Percentiles rank a stretch among this genome's conserved stretches.
Conservation (phyloP, 2,329 filamentous ascomycete species). For the Aspergillus neoniger region DNA sequence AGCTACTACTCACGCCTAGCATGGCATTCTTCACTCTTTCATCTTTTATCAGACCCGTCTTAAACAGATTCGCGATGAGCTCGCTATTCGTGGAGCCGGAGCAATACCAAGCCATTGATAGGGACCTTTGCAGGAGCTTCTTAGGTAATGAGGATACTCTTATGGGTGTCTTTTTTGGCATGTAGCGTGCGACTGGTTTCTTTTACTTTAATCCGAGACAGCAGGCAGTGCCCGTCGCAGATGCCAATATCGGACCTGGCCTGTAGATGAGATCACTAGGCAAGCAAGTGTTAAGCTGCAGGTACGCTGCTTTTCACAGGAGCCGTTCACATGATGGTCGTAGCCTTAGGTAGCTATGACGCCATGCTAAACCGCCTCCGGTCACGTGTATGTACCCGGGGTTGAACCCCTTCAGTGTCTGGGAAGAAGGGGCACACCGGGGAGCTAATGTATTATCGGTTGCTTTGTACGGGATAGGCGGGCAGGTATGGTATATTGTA, state of each 20-base stretch:
- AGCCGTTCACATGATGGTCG: too few species aligned
- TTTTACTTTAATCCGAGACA: background rate
- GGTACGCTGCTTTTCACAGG: too few species aligned
- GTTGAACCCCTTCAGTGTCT: too few species aligned
- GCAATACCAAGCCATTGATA: slow-evolving; percentile 84
- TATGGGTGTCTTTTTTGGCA: slow-evolving; percentile 11
- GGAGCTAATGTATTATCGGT: too few species aligned
- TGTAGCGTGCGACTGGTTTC: slow-evolving; percentile 2
- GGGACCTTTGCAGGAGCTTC: slow-evolving; percentile 14
- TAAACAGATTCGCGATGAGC: slow-evolving; percentile 76
- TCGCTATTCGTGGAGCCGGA: slow-evolving; percentile 72
- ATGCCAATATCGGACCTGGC: background rate
- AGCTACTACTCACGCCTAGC: slow-evolving; percentile 57
- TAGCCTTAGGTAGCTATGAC: too few species aligned
- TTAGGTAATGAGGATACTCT: background rate
- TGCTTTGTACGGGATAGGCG: too few species aligned
- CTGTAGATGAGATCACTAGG: background rate
- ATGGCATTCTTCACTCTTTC: slow-evolving; percentile 77
- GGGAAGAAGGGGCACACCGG: too few species aligned
- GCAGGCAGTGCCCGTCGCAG: background rate
- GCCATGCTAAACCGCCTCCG: too few species aligned
- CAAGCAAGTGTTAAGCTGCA: background rate
- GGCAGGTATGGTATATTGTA: too few species aligned
- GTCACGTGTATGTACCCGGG: too few species aligned
- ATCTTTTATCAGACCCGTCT: slow-evolving; percentile 71